Evolutionary conservation across 2,329 filamentous ascomycete species (phyloP).

Genomic region (Didymella pinodella): DNA sequence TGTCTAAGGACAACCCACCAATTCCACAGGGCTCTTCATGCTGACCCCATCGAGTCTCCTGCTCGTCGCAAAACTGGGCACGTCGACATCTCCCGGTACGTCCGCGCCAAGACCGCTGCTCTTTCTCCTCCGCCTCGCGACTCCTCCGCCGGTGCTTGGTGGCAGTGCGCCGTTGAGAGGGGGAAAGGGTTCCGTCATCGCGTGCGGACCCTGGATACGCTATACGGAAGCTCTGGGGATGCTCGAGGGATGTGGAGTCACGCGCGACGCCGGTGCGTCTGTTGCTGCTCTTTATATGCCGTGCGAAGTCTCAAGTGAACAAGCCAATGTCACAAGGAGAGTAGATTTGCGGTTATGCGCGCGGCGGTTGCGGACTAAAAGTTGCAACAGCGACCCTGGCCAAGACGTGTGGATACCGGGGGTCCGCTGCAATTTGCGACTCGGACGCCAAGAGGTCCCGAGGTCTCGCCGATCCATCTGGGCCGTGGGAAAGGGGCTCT

Average conservation of each 20-base stretch:
- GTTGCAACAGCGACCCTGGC: slow-evolving; percentile 7
- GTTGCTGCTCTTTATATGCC: not conserved
- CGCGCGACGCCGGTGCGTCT: not conserved
- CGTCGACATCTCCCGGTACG: slow-evolving; percentile 61
- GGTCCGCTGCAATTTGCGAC: slow-evolving; percentile 25
- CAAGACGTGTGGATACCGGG: slow-evolving; percentile 5
- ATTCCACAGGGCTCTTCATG: slow-evolving; percentile 18
- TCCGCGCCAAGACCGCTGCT: slow-evolving; percentile 61
- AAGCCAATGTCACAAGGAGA: slow-evolving; percentile 11
- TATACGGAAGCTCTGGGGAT: not conserved
- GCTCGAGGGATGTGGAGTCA: not conserved
- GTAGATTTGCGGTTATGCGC: not conserved
- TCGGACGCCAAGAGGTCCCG: slow-evolving; percentile 22
- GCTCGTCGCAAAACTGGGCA: slow-evolving; percentile 59
- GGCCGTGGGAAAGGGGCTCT: not conserved
- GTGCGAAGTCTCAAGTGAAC: not conserved
- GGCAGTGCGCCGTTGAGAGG: slow-evolving; percentile 34
- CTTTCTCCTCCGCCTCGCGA: slow-evolving; percentile 49
- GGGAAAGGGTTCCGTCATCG: slow-evolving; percentile 48
- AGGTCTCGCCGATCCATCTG: not conserved
- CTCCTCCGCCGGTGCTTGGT: slow-evolving; percentile 26
- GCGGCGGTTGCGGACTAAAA: slow-evolving; percentile 10
- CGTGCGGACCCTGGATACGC: slow-evolving; percentile 6
- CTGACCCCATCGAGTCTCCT: slow-evolving; percentile 17
- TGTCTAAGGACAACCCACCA: slow-evolving; percentile 26